A percentile compares a stretch with the other conserved stretches of the same genome.
These are phyloP conservation scores for Astrothelium subdiscretum DNA, from an alignment of 495 filamentous ascomycete genomes.

Conservation along the genomic window DNA sequence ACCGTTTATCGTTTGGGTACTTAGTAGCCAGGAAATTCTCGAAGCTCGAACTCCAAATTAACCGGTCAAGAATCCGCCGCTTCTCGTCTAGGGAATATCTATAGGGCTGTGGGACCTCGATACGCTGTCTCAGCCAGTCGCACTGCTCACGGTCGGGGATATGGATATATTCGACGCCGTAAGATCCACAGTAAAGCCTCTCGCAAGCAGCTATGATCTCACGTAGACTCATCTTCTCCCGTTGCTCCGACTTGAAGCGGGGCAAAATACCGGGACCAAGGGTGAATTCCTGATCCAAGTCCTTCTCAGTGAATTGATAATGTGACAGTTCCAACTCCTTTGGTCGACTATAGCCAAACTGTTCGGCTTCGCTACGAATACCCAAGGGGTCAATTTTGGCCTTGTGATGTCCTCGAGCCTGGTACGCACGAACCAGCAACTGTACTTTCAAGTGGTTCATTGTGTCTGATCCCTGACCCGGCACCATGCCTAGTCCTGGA, in stretches of 20 bases:
- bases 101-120: constrained; percentile 89
- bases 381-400: constrained; percentile 93
- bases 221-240: constrained; percentile 90
- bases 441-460: constrained; percentile 98
- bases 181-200: constrained; percentile 89
- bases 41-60: constrained; percentile 97
- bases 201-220: constrained; percentile 93
- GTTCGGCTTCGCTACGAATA: constrained; percentile 74
- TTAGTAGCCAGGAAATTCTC: constrained; percentile 90
- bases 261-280: constrained; percentile 93
- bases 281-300: constrained; percentile 82
- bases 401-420: constrained; percentile 96
- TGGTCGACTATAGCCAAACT: constrained; percentile 77
- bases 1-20: constrained; percentile 98
- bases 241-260: constrained; percentile 73
- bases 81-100: constrained; percentile 96
- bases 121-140: constrained; percentile 90
- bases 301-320: constrained; percentile 90
- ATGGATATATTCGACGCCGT: constrained; percentile 96
- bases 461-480: constrained; percentile 68
- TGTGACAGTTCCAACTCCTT: constrained; percentile 87
- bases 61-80: constrained; percentile 87
- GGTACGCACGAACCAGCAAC: constrained; percentile 89
- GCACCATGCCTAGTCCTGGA: constrained; percentile 53
- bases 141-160: constrained; percentile 96